These are phyloP conservation scores for Cystobasidium tubakii DNA, from an alignment of 768 basidiomycete genomes.

Conservation along the genomic window DNA sequence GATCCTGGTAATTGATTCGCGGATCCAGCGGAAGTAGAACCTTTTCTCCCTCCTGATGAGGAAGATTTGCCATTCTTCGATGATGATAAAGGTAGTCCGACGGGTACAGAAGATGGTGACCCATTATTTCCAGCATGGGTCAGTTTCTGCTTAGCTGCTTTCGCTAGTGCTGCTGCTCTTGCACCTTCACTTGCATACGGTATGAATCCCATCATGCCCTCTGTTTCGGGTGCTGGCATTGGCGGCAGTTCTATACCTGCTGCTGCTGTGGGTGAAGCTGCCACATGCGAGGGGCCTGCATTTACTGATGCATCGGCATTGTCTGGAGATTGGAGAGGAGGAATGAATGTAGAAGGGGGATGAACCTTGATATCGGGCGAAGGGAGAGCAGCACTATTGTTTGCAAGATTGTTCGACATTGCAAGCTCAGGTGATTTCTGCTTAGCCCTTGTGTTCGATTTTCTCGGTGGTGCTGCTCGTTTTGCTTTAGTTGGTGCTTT, in stretches of 20 bases:
- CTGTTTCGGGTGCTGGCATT: background rate
- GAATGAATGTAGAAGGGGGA: background rate
- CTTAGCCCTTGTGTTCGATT: background rate
- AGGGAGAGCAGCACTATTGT: background rate
- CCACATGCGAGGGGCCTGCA: too few species aligned
- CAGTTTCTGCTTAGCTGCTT: conserved; percentile 10
- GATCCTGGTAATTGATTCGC: background rate
- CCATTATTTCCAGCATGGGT: background rate
- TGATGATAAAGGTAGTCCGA: background rate
- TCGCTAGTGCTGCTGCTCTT: conserved; percentile 1
- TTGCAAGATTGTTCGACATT: background rate
- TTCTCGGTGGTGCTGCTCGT: too few species aligned
- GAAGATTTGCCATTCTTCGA: background rate
- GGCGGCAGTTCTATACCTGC: background rate
- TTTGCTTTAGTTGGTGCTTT: too few species aligned
- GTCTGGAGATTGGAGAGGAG: background rate
- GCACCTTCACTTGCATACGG: conserved; percentile 7
- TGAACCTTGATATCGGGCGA: background rate
- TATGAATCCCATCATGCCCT: conserved; percentile 1
- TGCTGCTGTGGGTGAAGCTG: background rate
- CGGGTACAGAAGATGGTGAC: background rate
- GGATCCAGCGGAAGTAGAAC: background rate
- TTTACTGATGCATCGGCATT: background rate
- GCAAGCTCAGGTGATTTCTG: background rate
- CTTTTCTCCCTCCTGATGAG: background rate